A percentile compares a stretch with the other conserved stretches of the same genome.
Conservation (phyloP, 257 asterid species). For the Cynanchum wilfordii region DNA sequence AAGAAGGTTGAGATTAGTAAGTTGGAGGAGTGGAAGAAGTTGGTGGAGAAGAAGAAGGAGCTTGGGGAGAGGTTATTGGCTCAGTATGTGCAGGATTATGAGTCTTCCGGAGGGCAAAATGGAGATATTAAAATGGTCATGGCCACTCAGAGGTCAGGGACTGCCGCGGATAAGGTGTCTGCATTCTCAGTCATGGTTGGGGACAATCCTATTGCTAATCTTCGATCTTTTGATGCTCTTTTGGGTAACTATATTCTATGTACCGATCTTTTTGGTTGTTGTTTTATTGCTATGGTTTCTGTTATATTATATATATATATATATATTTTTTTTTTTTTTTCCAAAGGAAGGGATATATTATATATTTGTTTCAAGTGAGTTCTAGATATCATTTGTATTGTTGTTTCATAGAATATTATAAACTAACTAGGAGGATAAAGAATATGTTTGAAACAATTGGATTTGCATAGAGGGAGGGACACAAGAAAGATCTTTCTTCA, state of each 20-base stretch:
- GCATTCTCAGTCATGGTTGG: conserved; percentile 87
- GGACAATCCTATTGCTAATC: conserved; percentile 78
- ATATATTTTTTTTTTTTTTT: too few relatives aligned
- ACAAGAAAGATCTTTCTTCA: background rate
- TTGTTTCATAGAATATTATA: background rate
- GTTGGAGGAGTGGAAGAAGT: conserved; percentile 57
- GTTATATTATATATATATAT: background rate
- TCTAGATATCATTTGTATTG: background rate
- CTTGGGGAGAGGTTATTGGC: conserved; percentile 72
- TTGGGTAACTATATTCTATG: conserved; percentile 43
- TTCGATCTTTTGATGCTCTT: conserved; percentile 73
- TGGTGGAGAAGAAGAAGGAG: conserved; percentile 80
- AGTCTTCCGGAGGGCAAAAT: conserved; percentile 63
- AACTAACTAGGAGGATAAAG: background rate
- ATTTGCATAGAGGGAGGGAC: background rate
- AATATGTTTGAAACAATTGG: background rate
- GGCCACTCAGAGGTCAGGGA: conserved; percentile 87
- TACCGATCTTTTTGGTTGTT: background rate
- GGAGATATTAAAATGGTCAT: conserved; percentile 88
- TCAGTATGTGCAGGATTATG: conserved; percentile 70
- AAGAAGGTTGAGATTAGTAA: conserved; percentile 43
- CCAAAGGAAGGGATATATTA: too few relatives aligned
- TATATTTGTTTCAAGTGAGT: background rate
- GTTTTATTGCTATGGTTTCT: background rate
- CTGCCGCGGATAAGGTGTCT: conserved; percentile 93